Conservation (phyloP, 306 rosid species). For the Lathyrus tuberosus region DNA sequence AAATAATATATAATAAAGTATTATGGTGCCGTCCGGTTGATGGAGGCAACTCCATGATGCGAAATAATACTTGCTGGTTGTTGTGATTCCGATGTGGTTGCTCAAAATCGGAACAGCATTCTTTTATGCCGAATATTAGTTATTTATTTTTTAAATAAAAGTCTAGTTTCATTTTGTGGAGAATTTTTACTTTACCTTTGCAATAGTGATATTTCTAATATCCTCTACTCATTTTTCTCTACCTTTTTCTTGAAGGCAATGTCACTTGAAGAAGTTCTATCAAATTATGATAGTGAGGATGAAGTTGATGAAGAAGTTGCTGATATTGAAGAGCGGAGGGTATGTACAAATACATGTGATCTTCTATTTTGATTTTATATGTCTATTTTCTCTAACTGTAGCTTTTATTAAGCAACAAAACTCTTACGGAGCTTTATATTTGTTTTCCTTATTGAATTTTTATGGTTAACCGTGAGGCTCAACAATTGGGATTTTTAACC, state of each 20-base stretch:
- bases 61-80: no score
- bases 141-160: background rate
- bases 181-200: slow-evolving; percentile 26
- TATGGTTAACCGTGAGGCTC: background rate
- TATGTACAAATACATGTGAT: slow-evolving; percentile 38
- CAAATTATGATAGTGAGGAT: slow-evolving; percentile 80
- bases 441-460: slow-evolving; percentile 3
- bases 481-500: background rate
- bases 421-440: slow-evolving; percentile 11
- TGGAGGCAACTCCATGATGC: no score
- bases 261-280: slow-evolving; percentile 65
- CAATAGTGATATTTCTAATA: slow-evolving; percentile 12
- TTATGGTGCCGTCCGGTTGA: no score
- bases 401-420: slow-evolving; percentile 29
- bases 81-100: no score
- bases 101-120: background rate
- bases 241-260: slow-evolving; percentile 68
- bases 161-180: slow-evolving; percentile 6
- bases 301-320: slow-evolving; percentile 80
- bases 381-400: background rate
- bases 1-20: no score
- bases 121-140: slow-evolving; percentile 4
- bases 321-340: slow-evolving; percentile 73
- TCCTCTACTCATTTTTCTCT: slow-evolving; percentile 30
- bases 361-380: slow-evolving; percentile 29